These are phyloP conservation scores for Coniochaeta prunicola DNA, from an alignment of 2,329 filamentous ascomycete genomes.

Conservation along the genomic window DNA sequence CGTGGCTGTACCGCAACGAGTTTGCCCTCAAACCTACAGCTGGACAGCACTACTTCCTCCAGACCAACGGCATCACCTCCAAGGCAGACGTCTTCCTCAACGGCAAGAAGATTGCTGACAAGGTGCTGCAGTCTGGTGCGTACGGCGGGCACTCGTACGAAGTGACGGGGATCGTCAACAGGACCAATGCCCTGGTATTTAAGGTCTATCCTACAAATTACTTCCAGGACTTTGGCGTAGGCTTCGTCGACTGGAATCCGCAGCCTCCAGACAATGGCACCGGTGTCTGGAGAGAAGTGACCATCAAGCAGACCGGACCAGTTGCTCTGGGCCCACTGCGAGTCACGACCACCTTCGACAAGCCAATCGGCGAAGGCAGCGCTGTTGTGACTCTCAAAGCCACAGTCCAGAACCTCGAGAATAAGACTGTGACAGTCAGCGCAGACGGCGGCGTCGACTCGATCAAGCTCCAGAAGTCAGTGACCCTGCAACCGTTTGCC, in stretches of 20 bases:
- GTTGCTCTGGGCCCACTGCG: constrained; percentile 37
- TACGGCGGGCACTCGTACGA: constrained; percentile 51
- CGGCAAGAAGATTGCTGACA: constrained; percentile 41
- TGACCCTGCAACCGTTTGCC: constrained; percentile 28
- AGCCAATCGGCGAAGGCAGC: constrained; percentile 17
- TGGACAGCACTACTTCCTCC: constrained; percentile 40
- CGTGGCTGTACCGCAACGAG: constrained; percentile 53
- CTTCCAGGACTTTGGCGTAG: constrained; percentile 49
- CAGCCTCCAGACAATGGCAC: constrained; percentile 56
- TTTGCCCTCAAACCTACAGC: constrained; percentile 28
- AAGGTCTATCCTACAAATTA: constrained; percentile 52
- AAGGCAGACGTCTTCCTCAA: constrained; percentile 55
- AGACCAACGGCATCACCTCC: constrained; percentile 53
- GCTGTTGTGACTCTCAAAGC: constrained; percentile 31
- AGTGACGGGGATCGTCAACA: constrained; percentile 34
- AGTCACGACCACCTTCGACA: constrained; percentile 33
- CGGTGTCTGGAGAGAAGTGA: constrained; percentile 54
- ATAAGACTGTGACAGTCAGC: constrained; percentile 26
- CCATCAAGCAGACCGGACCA: constrained; percentile 45
- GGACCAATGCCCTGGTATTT: constrained; percentile 44
- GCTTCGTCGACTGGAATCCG: constrained; percentile 57
- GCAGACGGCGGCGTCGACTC: constrained; percentile 14
- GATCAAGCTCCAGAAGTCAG: constrained; percentile 19
- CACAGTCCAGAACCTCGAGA: constrained; percentile 31
- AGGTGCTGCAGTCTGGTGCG: constrained; percentile 42